Evolutionary conservation across 441 rosid species (phyloP).

Genomic region (Jatropha multifida): DNA sequence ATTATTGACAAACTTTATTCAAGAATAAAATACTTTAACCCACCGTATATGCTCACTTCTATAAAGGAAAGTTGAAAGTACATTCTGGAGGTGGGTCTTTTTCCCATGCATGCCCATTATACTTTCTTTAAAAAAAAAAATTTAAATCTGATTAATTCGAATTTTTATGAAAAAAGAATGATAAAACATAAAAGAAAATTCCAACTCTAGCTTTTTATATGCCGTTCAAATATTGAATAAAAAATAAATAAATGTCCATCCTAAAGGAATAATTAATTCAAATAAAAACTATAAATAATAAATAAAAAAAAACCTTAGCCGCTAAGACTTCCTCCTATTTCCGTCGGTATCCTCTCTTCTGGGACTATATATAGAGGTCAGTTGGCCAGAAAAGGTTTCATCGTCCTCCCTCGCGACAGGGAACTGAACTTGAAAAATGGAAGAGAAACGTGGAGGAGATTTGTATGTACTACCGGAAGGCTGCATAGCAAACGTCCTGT

Average conservation of each 20-base stretch:
- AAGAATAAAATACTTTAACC: too few relatives aligned
- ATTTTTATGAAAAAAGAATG: too few relatives aligned
- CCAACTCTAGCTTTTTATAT: too few relatives aligned
- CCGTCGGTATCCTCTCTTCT: neutral
- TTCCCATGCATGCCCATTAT: neutral
- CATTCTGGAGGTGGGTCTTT: neutral
- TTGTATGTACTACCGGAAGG: conserved; percentile 22
- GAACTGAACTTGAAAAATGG: neutral
- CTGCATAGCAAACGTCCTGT: conserved; percentile 22
- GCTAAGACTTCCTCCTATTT: conserved; percentile 7
- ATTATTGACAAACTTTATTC: too few relatives aligned
- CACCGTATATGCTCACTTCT: too few relatives aligned
- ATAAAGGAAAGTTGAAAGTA: neutral
- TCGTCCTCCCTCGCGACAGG: neutral
- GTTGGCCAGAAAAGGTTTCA: neutral
- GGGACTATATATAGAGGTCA: neutral
- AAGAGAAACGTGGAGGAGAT: neutral
- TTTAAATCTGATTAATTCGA: too few relatives aligned
- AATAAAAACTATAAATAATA: neutral
- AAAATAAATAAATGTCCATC: too few relatives aligned
- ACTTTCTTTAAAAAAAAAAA: too few relatives aligned
- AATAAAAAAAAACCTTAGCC: conserved; percentile 12
- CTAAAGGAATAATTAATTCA: too few relatives aligned
- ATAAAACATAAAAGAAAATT: too few relatives aligned
- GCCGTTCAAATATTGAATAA: too few relatives aligned